Percentiles rank a stretch among this genome's conserved stretches.
phyloP scores from a whole-genome alignment of 371 early-diverging fungal genomes.

The Circinella minor region DNA sequence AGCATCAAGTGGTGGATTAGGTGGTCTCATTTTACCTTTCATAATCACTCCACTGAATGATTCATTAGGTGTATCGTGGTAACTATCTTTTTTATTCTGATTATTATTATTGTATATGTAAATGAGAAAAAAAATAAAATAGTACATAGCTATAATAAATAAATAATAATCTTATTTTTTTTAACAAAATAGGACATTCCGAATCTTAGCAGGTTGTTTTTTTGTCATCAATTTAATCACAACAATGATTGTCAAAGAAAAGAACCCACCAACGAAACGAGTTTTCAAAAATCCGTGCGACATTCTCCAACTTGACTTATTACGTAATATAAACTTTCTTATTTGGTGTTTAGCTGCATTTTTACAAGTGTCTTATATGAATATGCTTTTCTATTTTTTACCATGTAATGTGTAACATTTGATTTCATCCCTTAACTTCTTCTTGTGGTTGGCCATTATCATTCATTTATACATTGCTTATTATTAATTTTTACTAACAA shows the following conservation, averaged over 20 bases:
- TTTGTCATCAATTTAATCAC: conserved; percentile 32
- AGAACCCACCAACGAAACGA: conserved; percentile 23
- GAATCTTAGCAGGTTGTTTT: conserved; percentile 46
- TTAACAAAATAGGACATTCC: conserved; percentile 18
- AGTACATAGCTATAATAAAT: too few species aligned
- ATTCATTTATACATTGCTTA: too few species aligned
- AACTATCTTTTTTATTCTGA: conserved; percentile 27
- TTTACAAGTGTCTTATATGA: conserved; percentile 4
- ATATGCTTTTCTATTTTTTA: conserved; percentile 21
- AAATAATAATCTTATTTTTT: neutral
- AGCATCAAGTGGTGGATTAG: conserved; percentile 78
- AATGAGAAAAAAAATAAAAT: too few species aligned
- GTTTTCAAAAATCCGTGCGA: conserved; percentile 1
- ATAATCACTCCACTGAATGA: conserved; percentile 62
- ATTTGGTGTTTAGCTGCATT: conserved; percentile 15
- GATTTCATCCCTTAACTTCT: neutral
- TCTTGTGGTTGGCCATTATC: too few species aligned
- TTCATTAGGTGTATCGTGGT: conserved; percentile 59
- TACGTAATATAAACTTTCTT: conserved; percentile 18
- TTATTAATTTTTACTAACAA: too few species aligned
- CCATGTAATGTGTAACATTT: conserved; percentile 9
- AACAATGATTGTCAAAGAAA: conserved; percentile 36
- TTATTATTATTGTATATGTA: too few species aligned
- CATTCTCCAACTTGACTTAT: conserved; percentile 32
- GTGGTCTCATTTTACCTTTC: conserved; percentile 74